phyloP scores from a whole-genome alignment of 2,329 filamentous ascomycete species.

The Aspergillus japonicus region DNA sequence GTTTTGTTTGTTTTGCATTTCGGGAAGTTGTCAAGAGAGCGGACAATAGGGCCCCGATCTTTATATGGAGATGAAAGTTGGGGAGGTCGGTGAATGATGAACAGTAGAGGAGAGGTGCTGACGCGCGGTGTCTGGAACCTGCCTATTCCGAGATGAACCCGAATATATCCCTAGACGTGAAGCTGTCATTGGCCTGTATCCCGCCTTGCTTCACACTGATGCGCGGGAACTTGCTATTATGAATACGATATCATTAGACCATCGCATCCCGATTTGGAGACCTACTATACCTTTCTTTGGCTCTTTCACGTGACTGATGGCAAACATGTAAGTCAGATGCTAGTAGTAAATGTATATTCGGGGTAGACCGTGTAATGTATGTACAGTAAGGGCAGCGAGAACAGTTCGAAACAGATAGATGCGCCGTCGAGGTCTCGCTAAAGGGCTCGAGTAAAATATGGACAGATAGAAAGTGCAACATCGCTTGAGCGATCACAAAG shows the following conservation, averaged over 20 bases:
- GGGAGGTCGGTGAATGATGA: too few species aligned
- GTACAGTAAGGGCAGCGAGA: not conserved
- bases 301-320: not conserved
- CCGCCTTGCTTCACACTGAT: too few species aligned
- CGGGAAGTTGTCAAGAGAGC: too few species aligned
- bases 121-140: too few species aligned
- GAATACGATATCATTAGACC: not conserved
- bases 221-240: not conserved
- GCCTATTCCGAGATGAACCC: too few species aligned
- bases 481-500: not conserved
- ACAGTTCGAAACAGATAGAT: not conserved
- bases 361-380: not conserved
- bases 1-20: too few species aligned
- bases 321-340: not conserved
- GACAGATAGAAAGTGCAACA: not conserved
- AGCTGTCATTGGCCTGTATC: too few species aligned
- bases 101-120: too few species aligned
- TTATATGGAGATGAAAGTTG: too few species aligned
- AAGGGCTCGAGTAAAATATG: slow-evolving; percentile 5
- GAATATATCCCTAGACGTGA: too few species aligned
- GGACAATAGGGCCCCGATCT: too few species aligned
- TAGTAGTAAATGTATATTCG: not conserved
- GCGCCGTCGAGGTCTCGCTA: slow-evolving; percentile 1
- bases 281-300: too few species aligned
- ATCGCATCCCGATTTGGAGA: not conserved